phyloP scores from a whole-genome alignment of 169 alveolate genomes.

The Eimeria brunetti region DNA sequence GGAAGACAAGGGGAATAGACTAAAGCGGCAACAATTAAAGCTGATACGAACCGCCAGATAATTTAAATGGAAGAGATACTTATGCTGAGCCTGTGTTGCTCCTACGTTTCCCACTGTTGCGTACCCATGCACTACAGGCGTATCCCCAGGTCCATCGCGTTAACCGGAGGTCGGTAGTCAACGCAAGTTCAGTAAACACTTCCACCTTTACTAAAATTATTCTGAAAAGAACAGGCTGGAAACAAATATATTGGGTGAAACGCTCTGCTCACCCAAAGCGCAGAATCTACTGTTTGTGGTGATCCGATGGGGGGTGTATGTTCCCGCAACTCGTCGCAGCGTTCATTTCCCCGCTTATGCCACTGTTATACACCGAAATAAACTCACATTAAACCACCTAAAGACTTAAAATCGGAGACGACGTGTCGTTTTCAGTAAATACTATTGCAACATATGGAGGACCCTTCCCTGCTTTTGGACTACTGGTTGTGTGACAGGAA shows the following conservation, averaged over 20 bases:
- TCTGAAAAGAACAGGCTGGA: not conserved
- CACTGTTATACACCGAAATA: not conserved
- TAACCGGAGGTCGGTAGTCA: not conserved
- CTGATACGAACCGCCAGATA: no score
- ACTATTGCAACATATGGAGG: not conserved
- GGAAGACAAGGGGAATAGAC: no score
- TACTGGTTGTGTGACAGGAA: not conserved
- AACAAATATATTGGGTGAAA: not conserved
- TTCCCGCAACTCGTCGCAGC: not conserved
- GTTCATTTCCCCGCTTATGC: not conserved
- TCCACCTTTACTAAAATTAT: not conserved
- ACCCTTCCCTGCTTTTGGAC: not conserved
- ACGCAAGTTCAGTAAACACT: not conserved
- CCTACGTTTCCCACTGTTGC: not conserved
- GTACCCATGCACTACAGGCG: not conserved
- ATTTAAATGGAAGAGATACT: not conserved
- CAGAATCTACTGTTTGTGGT: not conserved
- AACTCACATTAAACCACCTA: not conserved
- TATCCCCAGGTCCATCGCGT: not conserved
- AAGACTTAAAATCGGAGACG: not conserved
- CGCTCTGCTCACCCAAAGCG: not conserved
- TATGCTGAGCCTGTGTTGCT: not conserved
- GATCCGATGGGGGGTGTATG: not conserved
- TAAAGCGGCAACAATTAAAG: no score
- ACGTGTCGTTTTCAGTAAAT: not conserved